A percentile compares a stretch with the other conserved stretches of the same genome.
phyloP scores from a whole-genome alignment of 1,139 yeast species.

The Geotrichum cucujoidarum region DNA sequence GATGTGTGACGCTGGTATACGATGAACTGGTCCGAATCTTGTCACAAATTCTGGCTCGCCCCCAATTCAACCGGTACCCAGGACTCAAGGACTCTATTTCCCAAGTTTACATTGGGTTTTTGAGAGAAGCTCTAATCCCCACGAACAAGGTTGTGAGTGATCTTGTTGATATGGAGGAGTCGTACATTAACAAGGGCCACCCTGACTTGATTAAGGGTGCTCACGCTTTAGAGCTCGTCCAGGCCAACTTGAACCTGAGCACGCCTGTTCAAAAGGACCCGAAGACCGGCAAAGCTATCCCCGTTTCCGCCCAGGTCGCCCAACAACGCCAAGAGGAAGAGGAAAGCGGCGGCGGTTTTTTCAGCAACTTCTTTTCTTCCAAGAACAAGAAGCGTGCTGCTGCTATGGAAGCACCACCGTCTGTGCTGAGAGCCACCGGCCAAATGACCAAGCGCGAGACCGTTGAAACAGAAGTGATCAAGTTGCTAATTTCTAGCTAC shows the following conservation, averaged over 20 bases:
- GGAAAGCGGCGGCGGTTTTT: slow-evolving; percentile 57
- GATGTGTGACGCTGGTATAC: slow-evolving; percentile 85
- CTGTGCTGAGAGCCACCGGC: slow-evolving; percentile 91
- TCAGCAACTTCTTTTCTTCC: slow-evolving; percentile 89
- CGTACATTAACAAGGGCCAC: slow-evolving; percentile 95
- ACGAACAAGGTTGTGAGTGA: slow-evolving; percentile 82
- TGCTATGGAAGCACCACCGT: slow-evolving; percentile 96
- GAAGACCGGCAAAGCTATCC: slow-evolving; percentile 67
- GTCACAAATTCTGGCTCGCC: slow-evolving; percentile 75
- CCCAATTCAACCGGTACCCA: slow-evolving; percentile 85
- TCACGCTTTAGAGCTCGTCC: slow-evolving; percentile 92
- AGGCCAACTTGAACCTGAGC: slow-evolving; percentile 80
- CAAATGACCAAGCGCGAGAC: slow-evolving; percentile 92
- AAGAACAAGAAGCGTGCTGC: slow-evolving; percentile 92
- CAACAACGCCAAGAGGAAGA: slow-evolving; percentile 44
- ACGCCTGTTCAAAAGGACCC: slow-evolving; percentile 82
- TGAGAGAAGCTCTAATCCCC: slow-evolving; percentile 76
- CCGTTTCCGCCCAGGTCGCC: slow-evolving; percentile 34
- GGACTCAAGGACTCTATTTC: slow-evolving; percentile 81
- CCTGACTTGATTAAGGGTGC: slow-evolving; percentile 94
- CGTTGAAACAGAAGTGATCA: slow-evolving; percentile 95
- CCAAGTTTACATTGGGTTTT: slow-evolving; percentile 69
- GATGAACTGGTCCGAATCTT: slow-evolving; percentile 91
- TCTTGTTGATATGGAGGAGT: slow-evolving; percentile 78
- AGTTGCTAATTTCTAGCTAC: slow-evolving; percentile 82